A percentile compares a stretch with the other conserved stretches of the same genome.
Conservation (phyloP, 352 stramenopile species). For the Phytophthora meadii region DNA sequence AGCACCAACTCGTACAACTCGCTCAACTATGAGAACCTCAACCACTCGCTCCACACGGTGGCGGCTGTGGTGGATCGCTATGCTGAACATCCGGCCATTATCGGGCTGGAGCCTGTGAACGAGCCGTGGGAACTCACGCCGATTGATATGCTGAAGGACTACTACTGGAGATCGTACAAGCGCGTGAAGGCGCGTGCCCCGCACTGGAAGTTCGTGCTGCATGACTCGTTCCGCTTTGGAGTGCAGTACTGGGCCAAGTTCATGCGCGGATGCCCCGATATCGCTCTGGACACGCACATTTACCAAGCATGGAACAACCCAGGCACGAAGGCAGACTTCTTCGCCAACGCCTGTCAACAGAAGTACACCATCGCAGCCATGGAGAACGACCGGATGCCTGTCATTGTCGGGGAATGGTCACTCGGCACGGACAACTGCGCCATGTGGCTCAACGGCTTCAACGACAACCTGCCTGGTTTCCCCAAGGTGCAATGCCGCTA, state of each 20-base stretch:
- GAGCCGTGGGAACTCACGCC: constrained; percentile 96
- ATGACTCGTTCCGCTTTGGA: constrained; percentile 37
- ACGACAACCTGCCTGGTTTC: constrained; percentile 82
- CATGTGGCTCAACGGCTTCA: constrained; percentile 66
- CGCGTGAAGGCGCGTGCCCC: constrained; percentile 91
- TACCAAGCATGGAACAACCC: constrained; percentile 92
- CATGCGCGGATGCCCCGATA: constrained; percentile 89
- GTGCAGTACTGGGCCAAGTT: constrained; percentile 43
- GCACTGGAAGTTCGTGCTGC: constrained; percentile 88
- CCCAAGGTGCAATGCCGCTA: constrained; percentile 91
- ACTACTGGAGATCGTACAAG: constrained; percentile 97
- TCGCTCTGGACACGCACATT: constrained; percentile 96
- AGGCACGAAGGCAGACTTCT: constrained; percentile 80
- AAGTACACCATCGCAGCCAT: constrained; percentile 81
- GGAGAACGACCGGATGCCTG: constrained; percentile 80
- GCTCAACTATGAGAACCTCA: constrained; percentile 93
- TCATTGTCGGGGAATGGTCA: constrained; percentile 96
- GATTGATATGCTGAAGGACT: constrained; percentile 91
- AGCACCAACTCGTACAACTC: constrained; percentile 82
- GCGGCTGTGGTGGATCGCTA: constrained; percentile 89
- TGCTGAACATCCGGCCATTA: constrained; percentile 84
- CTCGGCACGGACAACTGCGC: constrained; percentile 85
- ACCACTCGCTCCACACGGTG: constrained; percentile 91
- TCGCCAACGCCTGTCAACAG: constrained; percentile 89
- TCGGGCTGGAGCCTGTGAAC: constrained; percentile 95